Evolutionary conservation across 2,329 filamentous ascomycete genomes (phyloP).

Genomic region (Aureobasidium sp.): DNA sequence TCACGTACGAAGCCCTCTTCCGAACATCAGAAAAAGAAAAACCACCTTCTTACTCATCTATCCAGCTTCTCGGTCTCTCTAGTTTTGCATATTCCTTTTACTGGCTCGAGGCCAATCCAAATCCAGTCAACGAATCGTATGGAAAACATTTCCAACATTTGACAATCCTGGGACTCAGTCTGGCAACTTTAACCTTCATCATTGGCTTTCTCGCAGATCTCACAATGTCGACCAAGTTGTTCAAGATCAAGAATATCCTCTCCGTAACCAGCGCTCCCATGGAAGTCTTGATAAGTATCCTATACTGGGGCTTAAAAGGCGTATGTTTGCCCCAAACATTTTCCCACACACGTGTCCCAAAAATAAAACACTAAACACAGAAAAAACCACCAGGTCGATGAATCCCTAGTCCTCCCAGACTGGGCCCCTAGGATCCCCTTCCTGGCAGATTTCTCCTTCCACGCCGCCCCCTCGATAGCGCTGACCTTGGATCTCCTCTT

Average conservation of each 20-base stretch:
- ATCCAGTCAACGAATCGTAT: constrained; percentile 47
- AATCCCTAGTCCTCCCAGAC: constrained; percentile 48
- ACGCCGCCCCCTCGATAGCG: constrained; percentile 59
- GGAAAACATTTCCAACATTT: constrained; percentile 67
- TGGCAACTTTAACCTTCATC: constrained; percentile 55
- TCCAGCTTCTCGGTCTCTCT: constrained; percentile 33
- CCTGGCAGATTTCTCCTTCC: constrained; percentile 56
- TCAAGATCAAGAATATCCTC: constrained; percentile 60
- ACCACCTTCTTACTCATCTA: neutral
- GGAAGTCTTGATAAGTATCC: constrained; percentile 61
- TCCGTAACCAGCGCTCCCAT: constrained; percentile 61
- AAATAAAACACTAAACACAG: constrained; percentile 12
- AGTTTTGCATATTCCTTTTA: constrained; percentile 41
- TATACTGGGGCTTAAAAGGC: constrained; percentile 65
- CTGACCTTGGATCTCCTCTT: constrained; percentile 59
- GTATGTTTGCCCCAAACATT: constrained; percentile 33
- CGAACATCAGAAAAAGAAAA: neutral
- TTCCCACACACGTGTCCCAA: neutral
- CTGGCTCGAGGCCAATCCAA: constrained; percentile 33
- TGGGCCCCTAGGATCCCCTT: constrained; percentile 37
- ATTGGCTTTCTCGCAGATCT: constrained; percentile 60
- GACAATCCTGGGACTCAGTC: constrained; percentile 63
- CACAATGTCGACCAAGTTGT: constrained; percentile 51
- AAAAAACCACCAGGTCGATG: constrained; percentile 32
- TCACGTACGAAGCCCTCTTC: constrained; percentile 39